Evolutionary conservation across 2,329 filamentous ascomycete genomes (phyloP).

Genomic region (Fusarium tanahbumbuense): DNA sequence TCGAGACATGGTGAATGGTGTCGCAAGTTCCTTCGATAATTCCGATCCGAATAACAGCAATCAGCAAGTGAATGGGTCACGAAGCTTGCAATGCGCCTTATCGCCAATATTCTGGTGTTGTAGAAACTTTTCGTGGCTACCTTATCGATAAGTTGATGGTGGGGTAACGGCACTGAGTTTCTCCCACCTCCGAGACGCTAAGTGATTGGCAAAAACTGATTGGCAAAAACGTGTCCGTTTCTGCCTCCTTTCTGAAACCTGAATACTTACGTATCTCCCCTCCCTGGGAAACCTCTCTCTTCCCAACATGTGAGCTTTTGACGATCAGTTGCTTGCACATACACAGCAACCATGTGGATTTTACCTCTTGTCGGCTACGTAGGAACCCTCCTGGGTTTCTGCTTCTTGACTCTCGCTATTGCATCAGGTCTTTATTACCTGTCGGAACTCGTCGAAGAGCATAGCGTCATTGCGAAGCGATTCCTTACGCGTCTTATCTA

Average conservation of each 20-base stretch:
- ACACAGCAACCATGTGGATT: conserved; percentile 82
- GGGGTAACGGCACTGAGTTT: conserved; percentile 11
- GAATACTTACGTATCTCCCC: conserved; percentile 21
- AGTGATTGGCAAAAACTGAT: conserved; percentile 12
- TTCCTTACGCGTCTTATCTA: conserved; percentile 90
- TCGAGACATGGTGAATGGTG: conserved; percentile 80
- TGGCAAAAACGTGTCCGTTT: conserved; percentile 43
- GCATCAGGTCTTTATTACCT: conserved; percentile 99
- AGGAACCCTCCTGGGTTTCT: conserved; percentile 88
- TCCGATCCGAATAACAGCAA: background rate
- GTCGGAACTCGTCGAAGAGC: conserved; percentile 96
- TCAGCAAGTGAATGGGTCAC: background rate
- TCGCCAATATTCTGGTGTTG: conserved; percentile 29
- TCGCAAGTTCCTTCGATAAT: background rate
- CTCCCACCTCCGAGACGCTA: background rate
- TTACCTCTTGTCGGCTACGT: conserved; percentile 90
- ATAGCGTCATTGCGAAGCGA: conserved; percentile 91
- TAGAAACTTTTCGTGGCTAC: conserved; percentile 41
- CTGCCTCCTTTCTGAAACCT: conserved; percentile 22
- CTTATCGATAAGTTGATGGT: conserved; percentile 44
- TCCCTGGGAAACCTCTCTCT: conserved; percentile 2
- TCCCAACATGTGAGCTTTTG: conserved; percentile 42
- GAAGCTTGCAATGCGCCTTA: conserved; percentile 12
- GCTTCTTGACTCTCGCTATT: conserved; percentile 93
- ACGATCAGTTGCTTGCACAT: conserved; percentile 24